Evolutionary conservation across 148 eudicot genomes (phyloP).

Genomic region (Rhododendron mucronatum): DNA sequence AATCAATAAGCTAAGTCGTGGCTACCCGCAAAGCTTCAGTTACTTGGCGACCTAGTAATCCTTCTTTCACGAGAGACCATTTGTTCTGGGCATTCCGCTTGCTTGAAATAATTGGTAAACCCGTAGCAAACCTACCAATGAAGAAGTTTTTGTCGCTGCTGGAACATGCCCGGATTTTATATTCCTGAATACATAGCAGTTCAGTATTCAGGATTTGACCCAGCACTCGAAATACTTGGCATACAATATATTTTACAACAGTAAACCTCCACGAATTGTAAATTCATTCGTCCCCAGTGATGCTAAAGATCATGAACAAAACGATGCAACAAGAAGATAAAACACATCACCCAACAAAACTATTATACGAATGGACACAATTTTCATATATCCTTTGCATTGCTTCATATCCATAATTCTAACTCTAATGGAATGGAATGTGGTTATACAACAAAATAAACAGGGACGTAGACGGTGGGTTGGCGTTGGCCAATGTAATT

Average conservation of each 20-base stretch:
- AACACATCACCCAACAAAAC: neutral
- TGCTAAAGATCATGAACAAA: neutral
- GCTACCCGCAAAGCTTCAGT: slow-evolving; percentile 62
- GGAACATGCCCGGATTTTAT: slow-evolving; percentile 64
- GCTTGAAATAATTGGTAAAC: slow-evolving; percentile 73
- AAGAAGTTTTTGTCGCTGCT: slow-evolving; percentile 74
- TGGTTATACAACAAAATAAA: too few relatives aligned
- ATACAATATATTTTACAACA: neutral
- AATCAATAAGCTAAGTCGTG: neutral
- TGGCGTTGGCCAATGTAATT: too few relatives aligned
- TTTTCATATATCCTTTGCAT: neutral
- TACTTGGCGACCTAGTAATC: slow-evolving; percentile 66
- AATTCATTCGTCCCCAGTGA: neutral
- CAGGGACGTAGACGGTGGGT: too few relatives aligned
- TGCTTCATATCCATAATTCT: neutral
- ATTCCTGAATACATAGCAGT: slow-evolving; percentile 50
- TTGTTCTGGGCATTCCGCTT: slow-evolving; percentile 70
- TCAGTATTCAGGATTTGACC: neutral
- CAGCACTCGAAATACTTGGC: neutral
- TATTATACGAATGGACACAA: neutral
- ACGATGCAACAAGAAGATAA: neutral
- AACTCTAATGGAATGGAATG: neutral
- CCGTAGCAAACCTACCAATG: slow-evolving; percentile 74
- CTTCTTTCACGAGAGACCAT: slow-evolving; percentile 87
- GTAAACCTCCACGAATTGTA: neutral